phyloP scores from a whole-genome alignment of 805 yeast genomes.

The Saturnispora silvae region DNA sequence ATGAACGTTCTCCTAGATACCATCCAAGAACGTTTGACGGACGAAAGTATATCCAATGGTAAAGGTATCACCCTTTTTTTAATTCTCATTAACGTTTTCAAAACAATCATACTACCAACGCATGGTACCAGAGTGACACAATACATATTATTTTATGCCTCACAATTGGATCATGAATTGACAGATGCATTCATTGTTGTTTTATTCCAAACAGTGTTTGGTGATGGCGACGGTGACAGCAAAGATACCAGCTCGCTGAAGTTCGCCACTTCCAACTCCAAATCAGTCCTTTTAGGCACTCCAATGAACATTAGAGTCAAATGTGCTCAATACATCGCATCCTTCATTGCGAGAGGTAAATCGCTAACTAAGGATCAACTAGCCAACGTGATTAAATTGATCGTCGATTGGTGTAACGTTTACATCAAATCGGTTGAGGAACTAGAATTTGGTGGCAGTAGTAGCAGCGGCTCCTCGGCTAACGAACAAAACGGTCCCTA shows the following conservation, averaged over 20 bases:
- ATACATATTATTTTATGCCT: slow-evolving; percentile 66
- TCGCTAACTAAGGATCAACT: slow-evolving; percentile 62
- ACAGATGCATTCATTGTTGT: slow-evolving; percentile 77
- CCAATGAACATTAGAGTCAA: slow-evolving; percentile 59
- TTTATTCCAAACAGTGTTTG: slow-evolving; percentile 74
- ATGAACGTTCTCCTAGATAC: slow-evolving; percentile 45
- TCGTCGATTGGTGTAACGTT: slow-evolving; percentile 67
- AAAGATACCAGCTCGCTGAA: too few relatives aligned
- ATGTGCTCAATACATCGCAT: slow-evolving; percentile 84
- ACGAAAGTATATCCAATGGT: slow-evolving; percentile 44
- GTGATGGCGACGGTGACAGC: slow-evolving; percentile 45
- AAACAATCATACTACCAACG: slow-evolving; percentile 78
- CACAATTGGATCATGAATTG: slow-evolving; percentile 74
- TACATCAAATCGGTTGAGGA: slow-evolving; percentile 53
- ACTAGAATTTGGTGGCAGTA: slow-evolving; percentile 36
- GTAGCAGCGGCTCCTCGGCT: too few relatives aligned
- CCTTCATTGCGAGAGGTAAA: slow-evolving; percentile 82
- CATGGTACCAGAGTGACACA: slow-evolving; percentile 86
- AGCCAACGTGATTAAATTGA: slow-evolving; percentile 68
- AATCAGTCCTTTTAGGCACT: not conserved
- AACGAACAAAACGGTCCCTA: not conserved
- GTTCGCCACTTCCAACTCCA: slow-evolving; percentile 3
- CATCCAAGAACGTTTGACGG: slow-evolving; percentile 39
- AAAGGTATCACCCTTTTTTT: slow-evolving; percentile 61
- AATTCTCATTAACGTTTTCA: slow-evolving; percentile 66